These are phyloP conservation scores for Naumovozyma dairenensis DNA, from an alignment of 805 yeast genomes.

Conservation along the genomic window DNA sequence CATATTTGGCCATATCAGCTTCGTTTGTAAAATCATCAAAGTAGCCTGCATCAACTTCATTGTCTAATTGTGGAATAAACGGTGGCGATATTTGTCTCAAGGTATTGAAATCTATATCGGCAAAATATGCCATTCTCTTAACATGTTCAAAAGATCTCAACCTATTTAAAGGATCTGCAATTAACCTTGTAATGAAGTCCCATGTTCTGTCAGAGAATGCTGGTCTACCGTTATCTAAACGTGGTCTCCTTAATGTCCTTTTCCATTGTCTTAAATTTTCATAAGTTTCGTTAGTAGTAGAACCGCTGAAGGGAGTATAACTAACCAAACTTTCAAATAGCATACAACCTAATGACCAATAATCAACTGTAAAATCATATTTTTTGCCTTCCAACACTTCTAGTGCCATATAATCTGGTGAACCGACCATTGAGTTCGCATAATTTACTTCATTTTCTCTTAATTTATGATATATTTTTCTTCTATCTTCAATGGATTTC, in stretches of 20 bases:
- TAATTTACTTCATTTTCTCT: conserved; percentile 69
- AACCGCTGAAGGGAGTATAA: conserved; percentile 94
- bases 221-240: conserved; percentile 79
- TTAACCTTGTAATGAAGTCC: conserved; percentile 70
- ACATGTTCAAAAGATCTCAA: conserved; percentile 74
- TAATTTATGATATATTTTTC: conserved; percentile 68
- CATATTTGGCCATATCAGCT: conserved; percentile 93
- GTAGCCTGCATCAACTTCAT: conserved; percentile 97
- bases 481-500: conserved; percentile 78
- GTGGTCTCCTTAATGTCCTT: conserved; percentile 79
- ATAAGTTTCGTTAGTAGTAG: conserved; percentile 89
- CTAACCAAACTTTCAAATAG: conserved; percentile 93
- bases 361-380: conserved; percentile 93
- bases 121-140: conserved; percentile 67
- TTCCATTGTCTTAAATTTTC: conserved; percentile 90
- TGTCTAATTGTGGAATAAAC: conserved; percentile 91
- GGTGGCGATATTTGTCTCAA: conserved; percentile 77
- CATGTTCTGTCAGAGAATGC: conserved; percentile 96
- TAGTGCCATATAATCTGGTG: conserved; percentile 98
- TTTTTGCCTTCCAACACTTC: conserved; percentile 91
- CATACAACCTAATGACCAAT: conserved; percentile 98
- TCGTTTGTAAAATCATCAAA: conserved; percentile 96
- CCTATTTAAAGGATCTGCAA: conserved; percentile 71
- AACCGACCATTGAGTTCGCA: conserved; percentile 94
- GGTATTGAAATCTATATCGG: conserved; percentile 69